These are phyloP conservation scores for Xerocomus nothofagi DNA, from an alignment of 1,284 basidiomycete species.

Conservation along the genomic window DNA sequence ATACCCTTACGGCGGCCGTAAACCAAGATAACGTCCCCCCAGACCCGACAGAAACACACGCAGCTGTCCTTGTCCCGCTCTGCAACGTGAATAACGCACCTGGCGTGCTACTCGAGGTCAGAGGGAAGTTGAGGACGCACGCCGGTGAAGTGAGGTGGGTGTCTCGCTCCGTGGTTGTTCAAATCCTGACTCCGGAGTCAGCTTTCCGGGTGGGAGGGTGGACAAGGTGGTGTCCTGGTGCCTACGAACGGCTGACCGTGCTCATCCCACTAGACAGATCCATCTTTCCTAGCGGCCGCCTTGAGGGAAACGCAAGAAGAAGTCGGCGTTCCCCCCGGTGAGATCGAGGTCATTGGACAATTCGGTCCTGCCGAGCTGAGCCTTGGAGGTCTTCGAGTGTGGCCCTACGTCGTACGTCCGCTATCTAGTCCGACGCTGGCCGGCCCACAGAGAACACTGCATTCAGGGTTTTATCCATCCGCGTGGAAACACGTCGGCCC, in stretches of 20 bases:
- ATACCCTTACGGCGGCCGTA: slow-evolving; percentile 34
- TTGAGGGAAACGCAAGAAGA: slow-evolving; percentile 76
- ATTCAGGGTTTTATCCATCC: slow-evolving; percentile 63
- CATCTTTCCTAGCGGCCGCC: slow-evolving; percentile 55
- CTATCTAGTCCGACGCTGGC: neutral
- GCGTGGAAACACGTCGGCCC: neutral
- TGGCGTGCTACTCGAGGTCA: slow-evolving; percentile 69
- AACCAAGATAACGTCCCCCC: slow-evolving; percentile 7
- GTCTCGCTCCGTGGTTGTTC: neutral
- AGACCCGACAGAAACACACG: slow-evolving; percentile 39
- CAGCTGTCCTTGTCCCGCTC: slow-evolving; percentile 72
- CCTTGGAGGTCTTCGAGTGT: slow-evolving; percentile 61
- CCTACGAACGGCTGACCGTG: neutral
- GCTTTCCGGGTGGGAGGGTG: slow-evolving; percentile 77
- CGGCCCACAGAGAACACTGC: neutral
- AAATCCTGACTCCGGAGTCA: slow-evolving; percentile 29
- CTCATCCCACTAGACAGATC: slow-evolving; percentile 48
- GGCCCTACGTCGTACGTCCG: slow-evolving; percentile 69
- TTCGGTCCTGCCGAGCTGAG: slow-evolving; percentile 64
- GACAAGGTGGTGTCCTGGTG: slow-evolving; percentile 49
- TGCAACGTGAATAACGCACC: slow-evolving; percentile 68
- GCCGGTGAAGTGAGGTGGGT: slow-evolving; percentile 79
- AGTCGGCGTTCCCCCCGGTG: slow-evolving; percentile 55
- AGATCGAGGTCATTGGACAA: slow-evolving; percentile 64
- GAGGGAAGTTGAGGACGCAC: slow-evolving; percentile 64